These are phyloP conservation scores for Beauveria bassiana DNA, from an alignment of 2,329 filamentous ascomycete genomes.

Conservation along the genomic window DNA sequence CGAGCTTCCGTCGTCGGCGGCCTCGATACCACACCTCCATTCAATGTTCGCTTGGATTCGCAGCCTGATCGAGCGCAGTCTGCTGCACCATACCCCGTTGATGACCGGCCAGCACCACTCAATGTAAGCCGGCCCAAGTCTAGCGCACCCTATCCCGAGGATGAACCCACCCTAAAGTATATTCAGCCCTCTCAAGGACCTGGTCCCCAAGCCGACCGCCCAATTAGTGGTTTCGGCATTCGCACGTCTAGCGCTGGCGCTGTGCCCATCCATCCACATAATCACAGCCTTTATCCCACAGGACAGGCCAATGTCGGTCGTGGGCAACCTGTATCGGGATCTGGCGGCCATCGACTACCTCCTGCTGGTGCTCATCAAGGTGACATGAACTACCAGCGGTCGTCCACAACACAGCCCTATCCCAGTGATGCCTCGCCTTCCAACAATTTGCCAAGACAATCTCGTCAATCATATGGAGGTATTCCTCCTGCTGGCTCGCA, in stretches of 20 bases:
- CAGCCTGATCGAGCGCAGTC: constrained; percentile 39
- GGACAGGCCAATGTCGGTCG: constrained; percentile 29
- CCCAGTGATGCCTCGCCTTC: constrained; percentile 7
- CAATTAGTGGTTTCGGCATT: constrained; percentile 46
- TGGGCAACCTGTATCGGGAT: constrained; percentile 26
- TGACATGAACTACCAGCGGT: constrained; percentile 17
- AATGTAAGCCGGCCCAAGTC: constrained; percentile 37
- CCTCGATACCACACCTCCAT: constrained; percentile 39
- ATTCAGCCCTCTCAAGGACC: constrained; percentile 42
- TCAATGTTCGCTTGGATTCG: constrained; percentile 40
- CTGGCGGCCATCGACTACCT: constrained; percentile 32
- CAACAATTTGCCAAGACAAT: constrained; percentile 4
- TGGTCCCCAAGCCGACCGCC: constrained; percentile 40
- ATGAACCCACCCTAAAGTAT: constrained; percentile 31
- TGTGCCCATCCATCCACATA: not conserved
- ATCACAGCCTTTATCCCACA: constrained; percentile 6
- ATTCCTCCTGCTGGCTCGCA: constrained; percentile 18
- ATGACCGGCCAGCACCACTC: constrained; percentile 51
- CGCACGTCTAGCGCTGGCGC: constrained; percentile 31
- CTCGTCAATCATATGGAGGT: constrained; percentile 6
- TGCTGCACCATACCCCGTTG: constrained; percentile 62
- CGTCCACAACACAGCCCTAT: constrained; percentile 18
- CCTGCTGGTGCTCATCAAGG: constrained; percentile 27
- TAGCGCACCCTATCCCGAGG: constrained; percentile 45
- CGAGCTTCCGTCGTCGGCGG: constrained; percentile 28